phyloP scores from a whole-genome alignment of 2,329 filamentous ascomycete species.

The Colletotrichum limetticola region DNA sequence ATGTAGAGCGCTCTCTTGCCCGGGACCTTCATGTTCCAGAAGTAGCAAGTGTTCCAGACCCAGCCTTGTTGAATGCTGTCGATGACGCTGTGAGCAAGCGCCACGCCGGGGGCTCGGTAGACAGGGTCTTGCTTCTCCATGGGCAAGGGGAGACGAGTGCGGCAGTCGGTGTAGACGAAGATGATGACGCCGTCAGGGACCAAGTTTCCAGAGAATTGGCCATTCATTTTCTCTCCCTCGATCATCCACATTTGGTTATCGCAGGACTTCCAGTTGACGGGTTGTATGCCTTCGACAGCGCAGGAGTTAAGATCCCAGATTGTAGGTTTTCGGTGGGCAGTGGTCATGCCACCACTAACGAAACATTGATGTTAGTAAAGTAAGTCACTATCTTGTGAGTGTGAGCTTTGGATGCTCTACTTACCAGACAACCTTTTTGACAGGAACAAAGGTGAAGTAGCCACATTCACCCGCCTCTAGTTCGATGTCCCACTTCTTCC shows the following conservation, averaged over 20 bases:
- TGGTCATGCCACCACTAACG: neutral
- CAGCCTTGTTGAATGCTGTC: conserved; percentile 28
- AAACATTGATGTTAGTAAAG: neutral
- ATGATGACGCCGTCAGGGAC: no score
- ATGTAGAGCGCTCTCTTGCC: conserved; percentile 6
- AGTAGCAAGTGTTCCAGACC: conserved; percentile 32
- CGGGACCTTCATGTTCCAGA: conserved; percentile 7
- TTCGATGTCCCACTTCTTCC: conserved; percentile 16
- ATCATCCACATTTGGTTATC: neutral
- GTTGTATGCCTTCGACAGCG: no score
- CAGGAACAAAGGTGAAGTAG: conserved; percentile 37
- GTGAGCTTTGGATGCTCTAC: neutral
- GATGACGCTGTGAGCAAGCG: conserved; percentile 13
- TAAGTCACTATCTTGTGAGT: neutral
- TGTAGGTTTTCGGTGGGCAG: neutral
- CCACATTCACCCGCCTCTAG: conserved; percentile 29
- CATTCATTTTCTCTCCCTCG: no score
- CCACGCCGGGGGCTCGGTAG: conserved; percentile 34
- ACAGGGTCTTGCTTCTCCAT: conserved; percentile 34
- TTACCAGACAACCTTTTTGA: conserved; percentile 32
- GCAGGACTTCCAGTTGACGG: neutral
- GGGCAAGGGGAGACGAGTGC: conserved; percentile 32
- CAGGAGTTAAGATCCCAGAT: no score
- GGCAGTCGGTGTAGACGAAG: conserved; percentile 35
- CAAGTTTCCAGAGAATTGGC: no score